Conservation (phyloP, 345 rosid species). For the Populus nigra region DNA sequence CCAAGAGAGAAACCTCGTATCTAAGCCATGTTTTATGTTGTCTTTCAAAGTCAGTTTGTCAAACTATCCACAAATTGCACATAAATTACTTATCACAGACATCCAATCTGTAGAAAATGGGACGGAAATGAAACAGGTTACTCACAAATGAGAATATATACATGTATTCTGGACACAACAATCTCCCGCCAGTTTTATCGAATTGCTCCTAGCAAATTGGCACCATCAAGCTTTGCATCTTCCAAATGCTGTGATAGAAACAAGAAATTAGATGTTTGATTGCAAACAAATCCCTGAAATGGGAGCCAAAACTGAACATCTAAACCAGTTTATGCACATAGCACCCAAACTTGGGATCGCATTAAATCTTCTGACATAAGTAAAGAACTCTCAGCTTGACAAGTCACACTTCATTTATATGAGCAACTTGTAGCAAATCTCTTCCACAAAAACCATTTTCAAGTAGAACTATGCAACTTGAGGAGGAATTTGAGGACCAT, state of each 20-base stretch:
- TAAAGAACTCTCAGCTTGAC: neutral
- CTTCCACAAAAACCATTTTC: neutral
- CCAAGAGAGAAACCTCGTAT: too few relatives aligned
- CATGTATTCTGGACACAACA: neutral
- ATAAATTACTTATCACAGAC: neutral
- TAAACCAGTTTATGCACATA: neutral
- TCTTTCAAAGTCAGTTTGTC: neutral
- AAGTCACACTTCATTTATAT: neutral
- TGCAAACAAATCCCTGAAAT: neutral
- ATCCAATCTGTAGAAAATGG: neutral
- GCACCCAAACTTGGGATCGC: neutral
- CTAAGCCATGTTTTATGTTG: neutral
- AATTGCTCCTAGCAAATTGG: constrained; percentile 74
- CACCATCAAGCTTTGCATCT: constrained; percentile 88
- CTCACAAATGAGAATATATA: neutral
- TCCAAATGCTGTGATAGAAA: constrained; percentile 57
- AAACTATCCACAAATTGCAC: neutral
- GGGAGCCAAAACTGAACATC: neutral
- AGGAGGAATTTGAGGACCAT: neutral
- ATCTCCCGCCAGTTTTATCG: constrained; percentile 33
- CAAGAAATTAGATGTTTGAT: neutral
- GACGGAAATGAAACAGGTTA: neutral
- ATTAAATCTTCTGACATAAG: neutral
- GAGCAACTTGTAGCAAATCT: neutral
- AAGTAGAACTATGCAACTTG: neutral